phyloP scores from a whole-genome alignment of 2,329 filamentous ascomycete genomes.

The Beauveria rudraprayagi region DNA sequence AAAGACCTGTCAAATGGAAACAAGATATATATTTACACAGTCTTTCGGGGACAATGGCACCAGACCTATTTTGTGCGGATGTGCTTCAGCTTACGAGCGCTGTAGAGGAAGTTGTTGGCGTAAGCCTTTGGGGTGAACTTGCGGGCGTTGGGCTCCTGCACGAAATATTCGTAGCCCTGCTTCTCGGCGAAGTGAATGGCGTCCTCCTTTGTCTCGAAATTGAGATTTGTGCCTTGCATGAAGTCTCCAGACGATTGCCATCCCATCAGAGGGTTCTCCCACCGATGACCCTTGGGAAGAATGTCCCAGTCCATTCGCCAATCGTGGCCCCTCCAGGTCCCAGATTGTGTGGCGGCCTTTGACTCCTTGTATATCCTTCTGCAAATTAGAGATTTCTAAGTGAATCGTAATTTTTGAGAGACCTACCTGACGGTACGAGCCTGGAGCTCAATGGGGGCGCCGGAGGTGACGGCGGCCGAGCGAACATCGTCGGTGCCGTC shows the following conservation, averaged over 20 bases:
- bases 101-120: constrained; percentile 91
- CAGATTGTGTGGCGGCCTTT: constrained; percentile 95
- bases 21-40: constrained; percentile 9
- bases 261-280: constrained; percentile 97
- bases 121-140: constrained; percentile 87
- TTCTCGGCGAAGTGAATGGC: constrained; percentile 94
- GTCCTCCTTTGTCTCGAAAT: constrained; percentile 89
- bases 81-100: constrained; percentile 77
- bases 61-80: constrained; percentile 64
- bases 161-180: constrained; percentile 98
- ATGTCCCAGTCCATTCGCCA: constrained; percentile 99
- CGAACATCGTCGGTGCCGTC: constrained; percentile 79
- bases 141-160: constrained; percentile 90
- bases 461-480: constrained; percentile 79
- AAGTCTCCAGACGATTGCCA: constrained; percentile 95
- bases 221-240: constrained; percentile 89
- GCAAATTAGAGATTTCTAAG: not conserved
- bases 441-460: constrained; percentile 88
- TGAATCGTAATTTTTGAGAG: not conserved
- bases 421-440: constrained; percentile 85
- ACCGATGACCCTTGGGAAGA: constrained; percentile 82
- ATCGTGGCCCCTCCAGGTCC: constrained; percentile 70
- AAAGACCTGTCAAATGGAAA: not conserved
- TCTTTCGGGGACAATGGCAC: not conserved
- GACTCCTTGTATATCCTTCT: constrained; percentile 80